Conservation (phyloP, 1,139 yeast genomes). For the Yamadazyma dendronema region DNA sequence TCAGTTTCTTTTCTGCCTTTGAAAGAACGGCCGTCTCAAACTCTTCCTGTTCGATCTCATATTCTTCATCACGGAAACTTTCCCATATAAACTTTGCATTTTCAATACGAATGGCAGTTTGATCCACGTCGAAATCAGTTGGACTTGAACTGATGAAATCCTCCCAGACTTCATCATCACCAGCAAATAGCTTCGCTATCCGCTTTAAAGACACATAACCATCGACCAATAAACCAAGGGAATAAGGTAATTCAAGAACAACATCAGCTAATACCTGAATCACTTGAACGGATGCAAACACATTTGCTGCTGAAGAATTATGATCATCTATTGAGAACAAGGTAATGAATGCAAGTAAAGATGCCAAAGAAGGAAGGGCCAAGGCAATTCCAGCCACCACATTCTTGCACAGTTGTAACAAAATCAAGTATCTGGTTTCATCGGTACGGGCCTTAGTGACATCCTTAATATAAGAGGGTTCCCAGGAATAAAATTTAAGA, state of each 20-base stretch:
- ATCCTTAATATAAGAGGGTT: slow-evolving; percentile 51
- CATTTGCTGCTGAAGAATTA: slow-evolving; percentile 58
- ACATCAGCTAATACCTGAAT: slow-evolving; percentile 47
- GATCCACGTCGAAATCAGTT: slow-evolving; percentile 10
- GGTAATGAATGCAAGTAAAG: slow-evolving; percentile 72
- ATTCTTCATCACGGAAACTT: slow-evolving; percentile 30
- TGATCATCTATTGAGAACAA: slow-evolving; percentile 53
- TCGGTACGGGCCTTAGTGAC: slow-evolving; percentile 44
- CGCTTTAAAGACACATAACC: slow-evolving; percentile 65
- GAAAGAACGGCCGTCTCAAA: slow-evolving; percentile 4
- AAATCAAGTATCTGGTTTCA: slow-evolving; percentile 49
- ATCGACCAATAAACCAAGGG: slow-evolving; percentile 74
- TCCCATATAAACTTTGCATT: slow-evolving; percentile 42
- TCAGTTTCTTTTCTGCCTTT: slow-evolving; percentile 3
- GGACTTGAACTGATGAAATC: slow-evolving; percentile 9
- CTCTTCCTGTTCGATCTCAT: slow-evolving; percentile 14
- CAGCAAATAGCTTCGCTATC: slow-evolving; percentile 50
- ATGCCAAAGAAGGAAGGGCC: slow-evolving; percentile 62
- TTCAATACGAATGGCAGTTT: slow-evolving; percentile 18
- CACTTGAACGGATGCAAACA: slow-evolving; percentile 78
- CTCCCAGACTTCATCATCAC: slow-evolving; percentile 25
- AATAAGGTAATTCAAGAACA: slow-evolving; percentile 46
- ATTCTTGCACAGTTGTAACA: slow-evolving; percentile 55
- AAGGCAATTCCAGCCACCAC: slow-evolving; percentile 56
- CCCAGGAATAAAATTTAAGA: slow-evolving; percentile 61